Evolutionary conservation across 805 yeast species (phyloP), one percentile per base, ranked within the genome.

Genomic region (Priceomyces castillae): DNA sequence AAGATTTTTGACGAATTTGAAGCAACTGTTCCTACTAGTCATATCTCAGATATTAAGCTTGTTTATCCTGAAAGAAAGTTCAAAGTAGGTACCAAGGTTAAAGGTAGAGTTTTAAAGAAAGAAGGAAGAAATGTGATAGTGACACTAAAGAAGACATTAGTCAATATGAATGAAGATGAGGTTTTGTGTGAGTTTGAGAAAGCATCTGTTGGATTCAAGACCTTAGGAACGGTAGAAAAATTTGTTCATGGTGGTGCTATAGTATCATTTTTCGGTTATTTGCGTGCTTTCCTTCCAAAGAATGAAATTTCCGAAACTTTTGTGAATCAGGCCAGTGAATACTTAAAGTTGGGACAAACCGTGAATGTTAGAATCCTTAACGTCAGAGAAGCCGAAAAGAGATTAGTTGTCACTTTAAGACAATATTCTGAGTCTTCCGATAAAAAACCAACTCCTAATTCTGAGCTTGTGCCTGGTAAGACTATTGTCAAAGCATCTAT

Each of bases 51-150:
- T 62, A 76, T 86, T 45, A 84, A 81, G 59, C 72, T 92, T 49
- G 80, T 81, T 2, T 84, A 92, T 58, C 99, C 99, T 4, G 98
- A 94, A 65, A 79, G 94, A 71, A 88, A 89, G 57, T 92, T 84
- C 74, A 87, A 86, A 64, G 81, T 83, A 35, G 98, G 97, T 9
- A 71, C 84, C 34, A 85, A 82, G 52, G 87, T 88, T 23, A 85
- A 77, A 54, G 94, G 84, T 48, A 79, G 95, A 66, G 77, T 89
- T 10, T 63, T 88, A 51, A 73, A 65, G 41, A 73, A 77, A 17
- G 66, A 74, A 35, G 76, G 74, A 25, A 58, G 67, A 25, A 77
- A 74, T 38, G 67, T 90, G 35, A 64, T 70, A 30, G 70, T 88
- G 17, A 86, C 98, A 1, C 64, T 90, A 54, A 90, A 90, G 63